These are phyloP conservation scores for Aspergillus sp. DNA, from an alignment of 2,329 filamentous ascomycete genomes.

Conservation along the genomic window DNA sequence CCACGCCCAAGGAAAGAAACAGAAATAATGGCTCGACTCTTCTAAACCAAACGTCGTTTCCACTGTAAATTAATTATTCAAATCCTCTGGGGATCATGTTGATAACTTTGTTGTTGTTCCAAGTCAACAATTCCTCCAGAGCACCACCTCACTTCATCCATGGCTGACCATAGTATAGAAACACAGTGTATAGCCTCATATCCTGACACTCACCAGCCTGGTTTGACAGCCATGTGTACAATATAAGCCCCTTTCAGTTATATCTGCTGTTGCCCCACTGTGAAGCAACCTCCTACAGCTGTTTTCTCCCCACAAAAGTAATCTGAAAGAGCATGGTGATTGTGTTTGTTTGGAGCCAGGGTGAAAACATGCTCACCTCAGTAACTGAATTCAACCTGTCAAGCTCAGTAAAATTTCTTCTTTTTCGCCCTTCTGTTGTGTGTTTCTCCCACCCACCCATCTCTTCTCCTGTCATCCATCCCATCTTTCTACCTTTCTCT, in stretches of 20 bases:
- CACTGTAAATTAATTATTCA: no score
- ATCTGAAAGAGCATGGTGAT: not conserved
- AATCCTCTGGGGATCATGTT: not conserved
- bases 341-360: not conserved
- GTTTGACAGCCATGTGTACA: not conserved
- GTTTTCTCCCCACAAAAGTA: not conserved
- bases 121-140: not conserved
- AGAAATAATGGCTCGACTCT: no score
- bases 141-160: not conserved
- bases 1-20: not conserved
- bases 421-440: not conserved
- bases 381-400: not conserved
- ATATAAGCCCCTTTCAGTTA: not conserved
- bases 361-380: constrained; percentile 1
- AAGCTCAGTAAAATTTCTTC: not conserved
- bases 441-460: not conserved
- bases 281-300: not conserved
- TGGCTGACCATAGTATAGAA: not conserved
- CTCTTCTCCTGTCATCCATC: constrained; percentile 2
- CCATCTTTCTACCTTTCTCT: not conserved
- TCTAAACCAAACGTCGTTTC: not conserved
- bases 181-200: not conserved
- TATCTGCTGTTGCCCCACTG: not conserved
- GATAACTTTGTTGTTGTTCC: not conserved
- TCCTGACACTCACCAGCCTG: not conserved